phyloP scores from a whole-genome alignment of 2,329 filamentous ascomycete species.

The Meredithiella fracta region DNA sequence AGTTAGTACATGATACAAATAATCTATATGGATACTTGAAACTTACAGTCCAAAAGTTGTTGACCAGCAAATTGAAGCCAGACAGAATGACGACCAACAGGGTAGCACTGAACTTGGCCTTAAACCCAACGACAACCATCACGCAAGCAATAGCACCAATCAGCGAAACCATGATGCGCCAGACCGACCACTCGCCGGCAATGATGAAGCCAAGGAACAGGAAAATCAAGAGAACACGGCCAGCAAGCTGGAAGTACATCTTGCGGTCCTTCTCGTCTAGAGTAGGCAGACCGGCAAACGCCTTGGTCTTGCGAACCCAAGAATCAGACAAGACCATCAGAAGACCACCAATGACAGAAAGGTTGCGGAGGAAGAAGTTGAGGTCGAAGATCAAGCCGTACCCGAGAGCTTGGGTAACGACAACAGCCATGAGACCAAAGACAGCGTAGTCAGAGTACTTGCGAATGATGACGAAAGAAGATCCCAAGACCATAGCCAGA shows the following conservation, averaged over 20 bases:
- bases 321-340: slow-evolving; percentile 97
- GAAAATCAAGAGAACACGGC: slow-evolving; percentile 90
- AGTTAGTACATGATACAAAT: slow-evolving; percentile 17
- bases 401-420: slow-evolving; percentile 82
- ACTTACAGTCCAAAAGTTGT: slow-evolving; percentile 99
- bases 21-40: not conserved
- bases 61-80: slow-evolving; percentile 90
- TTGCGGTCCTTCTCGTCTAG: slow-evolving; percentile 99
- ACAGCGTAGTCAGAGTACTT: slow-evolving; percentile 91
- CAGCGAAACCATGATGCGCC: slow-evolving; percentile 68
- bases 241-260: slow-evolving; percentile 99
- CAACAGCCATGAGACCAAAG: slow-evolving; percentile 73
- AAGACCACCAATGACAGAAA: slow-evolving; percentile 90
- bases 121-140: slow-evolving; percentile 99
- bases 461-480: slow-evolving; percentile 72
- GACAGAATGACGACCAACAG: slow-evolving; percentile 89
- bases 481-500: slow-evolving; percentile 69
- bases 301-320: slow-evolving; percentile 95
- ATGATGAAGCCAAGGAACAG: slow-evolving; percentile 95
- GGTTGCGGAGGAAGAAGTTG: slow-evolving; percentile 98
- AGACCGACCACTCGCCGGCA: slow-evolving; percentile 80
- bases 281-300: slow-evolving; percentile 81
- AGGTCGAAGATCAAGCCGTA: slow-evolving; percentile 98
- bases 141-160: slow-evolving; percentile 82
- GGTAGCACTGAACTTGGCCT: slow-evolving; percentile 96